Conservation (phyloP, 108 stramenopile species). For the Fragilariopsis cylindrus region DNA sequence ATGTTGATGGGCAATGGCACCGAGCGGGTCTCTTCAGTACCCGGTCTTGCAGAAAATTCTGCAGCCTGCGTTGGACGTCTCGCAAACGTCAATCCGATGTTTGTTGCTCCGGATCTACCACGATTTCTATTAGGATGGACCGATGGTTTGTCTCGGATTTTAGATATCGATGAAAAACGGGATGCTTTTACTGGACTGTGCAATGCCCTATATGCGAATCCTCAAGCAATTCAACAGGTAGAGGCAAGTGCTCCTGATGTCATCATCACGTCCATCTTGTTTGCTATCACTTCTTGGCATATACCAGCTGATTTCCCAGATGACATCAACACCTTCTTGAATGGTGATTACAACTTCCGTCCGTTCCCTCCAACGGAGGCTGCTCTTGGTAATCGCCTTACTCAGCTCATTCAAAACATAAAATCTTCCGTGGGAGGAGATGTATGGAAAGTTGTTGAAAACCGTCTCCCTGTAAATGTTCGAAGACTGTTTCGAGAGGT, state of each 20-base stretch:
- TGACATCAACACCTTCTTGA: constrained; percentile 24
- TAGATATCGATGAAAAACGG: constrained; percentile 60
- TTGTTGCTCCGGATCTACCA: constrained; percentile 82
- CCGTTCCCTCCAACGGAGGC: constrained; percentile 64
- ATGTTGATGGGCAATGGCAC: constrained; percentile 79
- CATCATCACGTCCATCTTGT: constrained; percentile 62
- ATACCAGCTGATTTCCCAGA: constrained; percentile 41
- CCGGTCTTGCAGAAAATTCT: constrained; percentile 87
- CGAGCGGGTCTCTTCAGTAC: constrained; percentile 44
- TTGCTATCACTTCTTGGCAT: constrained; percentile 78
- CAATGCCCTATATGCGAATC: constrained; percentile 68
- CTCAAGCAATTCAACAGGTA: constrained; percentile 62
- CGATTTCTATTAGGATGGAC: constrained; percentile 84
- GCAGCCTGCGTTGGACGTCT: constrained; percentile 87
- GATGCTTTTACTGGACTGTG: constrained; percentile 83
- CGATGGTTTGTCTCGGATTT: constrained; percentile 73
- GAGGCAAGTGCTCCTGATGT: constrained; percentile 41
- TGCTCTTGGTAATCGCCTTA: constrained; percentile 53
- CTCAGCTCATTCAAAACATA: constrained; percentile 60
- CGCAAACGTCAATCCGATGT: constrained; percentile 73
- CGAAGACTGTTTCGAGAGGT: constrained; percentile 62
- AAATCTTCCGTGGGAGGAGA: constrained; percentile 61
- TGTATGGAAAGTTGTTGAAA: constrained; percentile 56
- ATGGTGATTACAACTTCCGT: constrained; percentile 54
- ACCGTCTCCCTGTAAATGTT: constrained; percentile 69